phyloP scores from a whole-genome alignment of 495 filamentous ascomycete species.

The Aspergillus sclerotiicarbonarius region DNA sequence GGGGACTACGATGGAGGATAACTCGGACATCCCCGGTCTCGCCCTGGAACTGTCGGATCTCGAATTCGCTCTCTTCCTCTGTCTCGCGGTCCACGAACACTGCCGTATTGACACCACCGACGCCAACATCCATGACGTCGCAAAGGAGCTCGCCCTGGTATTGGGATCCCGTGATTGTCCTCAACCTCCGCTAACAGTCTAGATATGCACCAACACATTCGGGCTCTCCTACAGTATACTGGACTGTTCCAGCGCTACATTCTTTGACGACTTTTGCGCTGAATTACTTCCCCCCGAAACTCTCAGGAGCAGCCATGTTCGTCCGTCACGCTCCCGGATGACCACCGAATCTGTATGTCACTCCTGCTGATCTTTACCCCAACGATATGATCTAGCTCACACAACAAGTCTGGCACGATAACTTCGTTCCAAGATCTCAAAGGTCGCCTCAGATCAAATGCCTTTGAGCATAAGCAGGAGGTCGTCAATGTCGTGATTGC shows the following conservation, averaged over 20 bases:
- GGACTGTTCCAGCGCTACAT: slow-evolving; percentile 67
- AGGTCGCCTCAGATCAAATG: background rate
- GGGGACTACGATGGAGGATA: slow-evolving; percentile 54
- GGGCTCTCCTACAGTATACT: slow-evolving; percentile 64
- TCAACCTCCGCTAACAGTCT: slow-evolving; percentile 4
- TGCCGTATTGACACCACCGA: slow-evolving; percentile 78
- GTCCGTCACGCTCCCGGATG: slow-evolving; percentile 2
- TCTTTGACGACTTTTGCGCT: slow-evolving; percentile 74
- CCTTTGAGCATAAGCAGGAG: slow-evolving; percentile 14
- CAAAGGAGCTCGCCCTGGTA: slow-evolving; percentile 72
- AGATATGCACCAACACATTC: slow-evolving; percentile 71
- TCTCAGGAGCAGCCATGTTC: slow-evolving; percentile 16
- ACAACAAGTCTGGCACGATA: background rate
- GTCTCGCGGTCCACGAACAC: slow-evolving; percentile 75
- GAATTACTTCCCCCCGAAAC: slow-evolving; percentile 53
- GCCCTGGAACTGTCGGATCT: slow-evolving; percentile 79
- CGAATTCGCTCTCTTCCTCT: slow-evolving; percentile 82
- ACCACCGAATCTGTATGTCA: slow-evolving; percentile 13
- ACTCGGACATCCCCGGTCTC: slow-evolving; percentile 49
- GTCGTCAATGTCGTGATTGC: slow-evolving; percentile 82
- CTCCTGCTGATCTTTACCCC: background rate
- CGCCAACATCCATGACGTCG: slow-evolving; percentile 59
- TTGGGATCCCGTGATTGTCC: slow-evolving; percentile 19
- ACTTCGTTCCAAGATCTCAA: background rate
- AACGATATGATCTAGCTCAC: slow-evolving; percentile 3